Conservation (phyloP, 306 rosid genomes). For the Quercus ilex region DNA sequence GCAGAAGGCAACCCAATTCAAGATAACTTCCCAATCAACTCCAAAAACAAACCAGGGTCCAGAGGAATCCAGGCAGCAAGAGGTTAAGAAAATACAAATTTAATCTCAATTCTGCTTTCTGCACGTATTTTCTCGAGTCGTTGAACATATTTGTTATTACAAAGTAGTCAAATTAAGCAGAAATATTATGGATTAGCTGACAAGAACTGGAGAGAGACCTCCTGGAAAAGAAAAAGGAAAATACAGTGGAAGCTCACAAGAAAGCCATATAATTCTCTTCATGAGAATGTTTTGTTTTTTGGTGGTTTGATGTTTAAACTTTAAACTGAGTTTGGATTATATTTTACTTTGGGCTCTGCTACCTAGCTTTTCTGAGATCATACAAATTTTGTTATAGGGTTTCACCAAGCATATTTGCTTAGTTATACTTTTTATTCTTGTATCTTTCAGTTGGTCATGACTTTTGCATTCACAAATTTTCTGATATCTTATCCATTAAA, state of each 20-base stretch:
- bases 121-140: background rate
- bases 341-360: background rate
- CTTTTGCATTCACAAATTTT: background rate
- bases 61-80: too few relatives aligned
- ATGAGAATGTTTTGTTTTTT: background rate
- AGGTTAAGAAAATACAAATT: too few relatives aligned
- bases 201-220: background rate
- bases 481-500: too few relatives aligned
- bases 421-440: background rate
- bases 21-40: background rate
- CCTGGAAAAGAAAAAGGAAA: background rate
- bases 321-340: background rate
- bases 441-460: background rate
- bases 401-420: background rate
- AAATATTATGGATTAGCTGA: background rate
- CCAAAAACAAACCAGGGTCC: too few relatives aligned
- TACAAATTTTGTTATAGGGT: background rate
- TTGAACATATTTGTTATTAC: background rate
- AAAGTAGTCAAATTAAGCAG: background rate
- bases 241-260: background rate
- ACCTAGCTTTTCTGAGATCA: background rate
- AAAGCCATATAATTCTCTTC: background rate
- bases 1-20: background rate
- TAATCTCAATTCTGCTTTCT: too few relatives aligned
- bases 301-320: background rate